phyloP scores from a whole-genome alignment of 2,329 filamentous ascomycete genomes.

The Talaromyces atroroseus region DNA sequence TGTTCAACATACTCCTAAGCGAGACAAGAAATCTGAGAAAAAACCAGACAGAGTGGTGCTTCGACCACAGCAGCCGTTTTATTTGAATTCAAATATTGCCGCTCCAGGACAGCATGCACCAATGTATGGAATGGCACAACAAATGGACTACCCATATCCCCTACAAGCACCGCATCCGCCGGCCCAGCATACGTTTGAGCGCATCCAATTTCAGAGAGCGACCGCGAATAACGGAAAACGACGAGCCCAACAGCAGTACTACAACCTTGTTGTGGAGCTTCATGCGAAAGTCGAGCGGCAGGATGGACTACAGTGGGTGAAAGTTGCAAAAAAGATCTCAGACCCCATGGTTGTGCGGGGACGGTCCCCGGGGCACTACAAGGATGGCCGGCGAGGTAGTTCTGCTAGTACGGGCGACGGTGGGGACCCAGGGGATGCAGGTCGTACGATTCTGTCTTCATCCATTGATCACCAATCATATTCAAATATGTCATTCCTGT shows the following conservation, averaged over 20 bases:
- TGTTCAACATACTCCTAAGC: slow-evolving; percentile 85
- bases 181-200: slow-evolving; percentile 65
- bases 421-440: slow-evolving; percentile 37
- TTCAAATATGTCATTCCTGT: slow-evolving; percentile 30
- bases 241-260: slow-evolving; percentile 85
- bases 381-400: slow-evolving; percentile 63
- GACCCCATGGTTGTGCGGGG: slow-evolving; percentile 83
- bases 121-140: slow-evolving; percentile 7
- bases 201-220: slow-evolving; percentile 90
- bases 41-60: slow-evolving; percentile 66
- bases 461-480: slow-evolving; percentile 20
- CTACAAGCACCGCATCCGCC: slow-evolving; percentile 32
- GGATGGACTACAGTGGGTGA: slow-evolving; percentile 55
- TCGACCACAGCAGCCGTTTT: slow-evolving; percentile 58
- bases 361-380: slow-evolving; percentile 74
- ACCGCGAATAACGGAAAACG: slow-evolving; percentile 92
- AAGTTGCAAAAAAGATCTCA: slow-evolving; percentile 66
- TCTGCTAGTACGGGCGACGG: slow-evolving; percentile 65
- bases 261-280: slow-evolving; percentile 82
- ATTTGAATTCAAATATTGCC: slow-evolving; percentile 27
- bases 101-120: neutral
- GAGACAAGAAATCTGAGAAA: slow-evolving; percentile 78
- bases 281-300: slow-evolving; percentile 55
- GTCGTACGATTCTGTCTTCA: slow-evolving; percentile 25
- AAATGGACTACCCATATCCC: slow-evolving; percentile 33